phyloP scores from a whole-genome alignment of 106 monocot genomes.

The Cymbidium sinense region DNA sequence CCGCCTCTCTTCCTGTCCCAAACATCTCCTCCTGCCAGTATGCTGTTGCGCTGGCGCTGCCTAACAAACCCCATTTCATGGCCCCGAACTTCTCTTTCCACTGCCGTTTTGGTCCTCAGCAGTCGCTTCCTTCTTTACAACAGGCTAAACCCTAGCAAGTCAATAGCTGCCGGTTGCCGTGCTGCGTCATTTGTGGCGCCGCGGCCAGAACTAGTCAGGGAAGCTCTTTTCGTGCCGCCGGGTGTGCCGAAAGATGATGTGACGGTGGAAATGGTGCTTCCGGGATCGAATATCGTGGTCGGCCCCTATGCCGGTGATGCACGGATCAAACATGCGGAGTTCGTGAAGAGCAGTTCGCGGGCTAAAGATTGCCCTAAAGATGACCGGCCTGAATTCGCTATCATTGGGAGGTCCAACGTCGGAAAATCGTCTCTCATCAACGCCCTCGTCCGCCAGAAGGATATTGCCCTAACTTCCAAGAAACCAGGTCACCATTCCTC shows the following conservation, averaged over 20 bases:
- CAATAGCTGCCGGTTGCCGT: neutral
- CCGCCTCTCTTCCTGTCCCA: neutral
- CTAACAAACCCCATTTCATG: neutral
- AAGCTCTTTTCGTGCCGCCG: slow-evolving; percentile 52
- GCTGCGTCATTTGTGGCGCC: neutral
- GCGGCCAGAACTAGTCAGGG: slow-evolving; percentile 3
- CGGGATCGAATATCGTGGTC: slow-evolving; percentile 88
- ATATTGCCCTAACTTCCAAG: slow-evolving; percentile 90
- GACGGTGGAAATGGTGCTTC: slow-evolving; percentile 53
- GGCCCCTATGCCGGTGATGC: slow-evolving; percentile 91
- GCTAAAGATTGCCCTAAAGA: slow-evolving; percentile 83
- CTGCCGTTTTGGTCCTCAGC: neutral
- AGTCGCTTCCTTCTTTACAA: too few relatives aligned
- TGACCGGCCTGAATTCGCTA: slow-evolving; percentile 81
- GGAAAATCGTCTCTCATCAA: slow-evolving; percentile 98
- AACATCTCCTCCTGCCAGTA: neutral
- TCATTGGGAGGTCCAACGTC: slow-evolving; percentile 87
- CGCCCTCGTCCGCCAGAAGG: slow-evolving; percentile 68
- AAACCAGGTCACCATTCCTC: slow-evolving; percentile 56
- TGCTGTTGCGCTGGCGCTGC: neutral
- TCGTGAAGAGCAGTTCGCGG: slow-evolving; percentile 82
- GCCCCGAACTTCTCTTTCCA: neutral
- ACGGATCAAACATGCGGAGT: slow-evolving; percentile 68
- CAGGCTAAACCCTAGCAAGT: neutral
- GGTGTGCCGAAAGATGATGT: slow-evolving; percentile 39